These are phyloP conservation scores for Dothistroma pini DNA, from an alignment of 2,329 filamentous ascomycete species.

Conservation along the genomic window DNA sequence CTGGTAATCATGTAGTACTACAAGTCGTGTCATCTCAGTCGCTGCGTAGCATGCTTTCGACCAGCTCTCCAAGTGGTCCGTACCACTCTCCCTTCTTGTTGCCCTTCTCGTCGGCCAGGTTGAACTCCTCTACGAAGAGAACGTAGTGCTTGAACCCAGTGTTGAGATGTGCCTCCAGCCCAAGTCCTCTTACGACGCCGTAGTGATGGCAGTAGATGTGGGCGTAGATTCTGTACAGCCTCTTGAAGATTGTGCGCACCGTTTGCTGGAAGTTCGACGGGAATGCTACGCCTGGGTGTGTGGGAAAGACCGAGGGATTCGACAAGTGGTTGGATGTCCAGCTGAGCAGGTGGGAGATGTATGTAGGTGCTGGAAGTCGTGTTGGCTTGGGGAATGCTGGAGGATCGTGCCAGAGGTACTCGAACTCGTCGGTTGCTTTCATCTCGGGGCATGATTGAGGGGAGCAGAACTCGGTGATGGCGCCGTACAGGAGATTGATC, in stretches of 20 bases:
- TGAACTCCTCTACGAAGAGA: conserved; percentile 96
- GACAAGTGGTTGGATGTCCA: conserved; percentile 97
- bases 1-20: background rate
- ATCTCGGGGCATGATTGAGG: conserved; percentile 96
- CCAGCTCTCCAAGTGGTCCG: conserved; percentile 89
- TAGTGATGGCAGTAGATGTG: conserved; percentile 99
- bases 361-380: conserved; percentile 95
- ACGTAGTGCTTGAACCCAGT: conserved; percentile 99
- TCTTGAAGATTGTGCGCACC: conserved; percentile 99
- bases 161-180: conserved; percentile 94
- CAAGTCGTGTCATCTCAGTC: conserved; percentile 53
- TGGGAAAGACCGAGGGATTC: conserved; percentile 90
- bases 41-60: conserved; percentile 95
- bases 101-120: conserved; percentile 75
- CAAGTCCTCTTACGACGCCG: conserved; percentile 89
- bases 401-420: conserved; percentile 98
- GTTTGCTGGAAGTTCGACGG: conserved; percentile 86
- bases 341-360: conserved; percentile 95
- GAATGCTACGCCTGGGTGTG: conserved; percentile 73
- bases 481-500: conserved; percentile 97
- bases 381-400: conserved; percentile 93
- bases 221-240: conserved; percentile 95
- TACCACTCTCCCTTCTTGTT: conserved; percentile 69
- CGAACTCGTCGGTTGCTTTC: conserved; percentile 99
- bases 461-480: conserved; percentile 98